Evolutionary conservation across 192 early-diverging fungal genomes (phyloP), one percentile per base, ranked within the genome.

Genomic region (Thoreauomyces humboldtii): DNA sequence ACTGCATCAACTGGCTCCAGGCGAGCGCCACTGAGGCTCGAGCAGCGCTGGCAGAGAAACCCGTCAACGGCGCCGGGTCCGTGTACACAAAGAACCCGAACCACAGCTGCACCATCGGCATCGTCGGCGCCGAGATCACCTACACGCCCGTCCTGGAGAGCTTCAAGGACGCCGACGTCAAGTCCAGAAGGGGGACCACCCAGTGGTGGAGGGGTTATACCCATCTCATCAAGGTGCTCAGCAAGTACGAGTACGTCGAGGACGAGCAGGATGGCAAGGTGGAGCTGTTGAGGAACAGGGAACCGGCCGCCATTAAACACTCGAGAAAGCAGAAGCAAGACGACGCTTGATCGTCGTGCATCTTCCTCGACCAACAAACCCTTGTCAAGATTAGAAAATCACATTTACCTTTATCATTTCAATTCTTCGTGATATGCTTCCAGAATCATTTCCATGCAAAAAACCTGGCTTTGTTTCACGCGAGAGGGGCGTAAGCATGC

Each of bases 1-100:
- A 86, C 48, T 82, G 89, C 48, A 70, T 97, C 52, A 80, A 90
- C 32, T 98, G 94, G 87, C 75, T 96, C 63, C 86, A 96, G 70
- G 44, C 78, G 46, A 77, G 83, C 29, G 83, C 85, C 32, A 62
- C 55, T 42, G 77, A 84, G 5, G 76, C 81, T 0, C 75, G 85
- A 65, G 61, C 51, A 0, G 63, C 65, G 5, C 72, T 65, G 34
- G 38, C 38, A 41, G 11, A 41, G 9, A 41, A 41, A 12, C 38
- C 38, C 38, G 47, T 65, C 28, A 28, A 35, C 2, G 51, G 58
- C 7, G 28, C 43, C 3, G 19, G 42, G 5, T 4, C 36, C 2
- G 54, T 54, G n/a, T 90, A 86, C 72, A 83, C 81, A 38, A 76
- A 38, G 5, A 65, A 70, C 7, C 69, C 79, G 4, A 78, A 83